phyloP scores from a whole-genome alignment of 1,284 basidiomycete genomes.

The Golubevia sp. region DNA sequence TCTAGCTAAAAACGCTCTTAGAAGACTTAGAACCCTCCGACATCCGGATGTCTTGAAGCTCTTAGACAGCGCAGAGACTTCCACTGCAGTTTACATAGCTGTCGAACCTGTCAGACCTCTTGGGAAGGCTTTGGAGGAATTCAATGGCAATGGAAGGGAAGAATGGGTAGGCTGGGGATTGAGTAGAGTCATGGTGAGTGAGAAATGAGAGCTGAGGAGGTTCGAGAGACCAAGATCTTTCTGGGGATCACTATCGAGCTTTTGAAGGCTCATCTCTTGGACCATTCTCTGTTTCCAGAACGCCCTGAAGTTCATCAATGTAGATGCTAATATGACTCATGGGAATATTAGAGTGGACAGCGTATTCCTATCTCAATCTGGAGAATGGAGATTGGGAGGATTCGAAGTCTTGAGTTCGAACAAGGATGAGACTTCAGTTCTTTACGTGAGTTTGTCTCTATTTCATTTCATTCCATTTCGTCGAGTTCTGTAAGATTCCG shows the following conservation, averaged over 20 bases:
- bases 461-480: neutral
- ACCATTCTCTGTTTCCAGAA: conserved; percentile 66
- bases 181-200: conserved; percentile 80
- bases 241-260: conserved; percentile 11
- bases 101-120: conserved; percentile 88
- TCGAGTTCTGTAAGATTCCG: conserved; percentile 59
- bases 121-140: conserved; percentile 68
- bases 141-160: conserved; percentile 63
- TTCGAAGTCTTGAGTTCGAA: conserved; percentile 86
- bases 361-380: conserved; percentile 79
- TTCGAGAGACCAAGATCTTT: neutral
- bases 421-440: conserved; percentile 74
- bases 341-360: conserved; percentile 79
- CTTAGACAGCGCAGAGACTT: conserved; percentile 82
- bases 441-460: conserved; percentile 71
- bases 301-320: conserved; percentile 88
- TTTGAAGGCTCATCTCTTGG: neutral
- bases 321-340: conserved; percentile 70
- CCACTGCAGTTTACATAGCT: conserved; percentile 85
- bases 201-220: neutral
- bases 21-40: conserved; percentile 85
- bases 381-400: conserved; percentile 95
- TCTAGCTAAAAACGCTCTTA: conserved; percentile 86
- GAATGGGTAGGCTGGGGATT: conserved; percentile 95
- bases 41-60: conserved; percentile 96